Base-by-base conservation (phyloP, 768 basidiomycete species). In the Boletus fagicola region DNA sequence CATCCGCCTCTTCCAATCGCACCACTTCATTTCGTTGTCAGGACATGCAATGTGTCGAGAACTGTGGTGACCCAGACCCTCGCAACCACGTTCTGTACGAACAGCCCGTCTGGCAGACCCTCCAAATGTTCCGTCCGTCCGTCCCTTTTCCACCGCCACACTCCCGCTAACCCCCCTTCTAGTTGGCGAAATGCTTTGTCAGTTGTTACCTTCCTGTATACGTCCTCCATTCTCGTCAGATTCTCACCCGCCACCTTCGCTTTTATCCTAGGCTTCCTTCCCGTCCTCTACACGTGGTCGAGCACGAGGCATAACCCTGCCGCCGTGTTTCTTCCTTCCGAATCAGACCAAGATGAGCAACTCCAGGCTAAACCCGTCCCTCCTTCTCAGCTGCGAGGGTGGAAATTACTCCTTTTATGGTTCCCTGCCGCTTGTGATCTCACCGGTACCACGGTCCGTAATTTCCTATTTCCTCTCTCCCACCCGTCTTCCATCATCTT, bases 41-140 rank as follows among this genome's bases (percentile, higher is more conserved):
- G 87, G 96, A 98, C 72, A 96, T 97, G 92, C 93, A 97, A 85
- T 98, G 96, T 68, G 95, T 98, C 44, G 93, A 93, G 80, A 90
- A 95, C 72, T 98, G 96, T 71, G 70, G 72, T 47, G 80, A 86
- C 61, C 81, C 82, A 38, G 77, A 91, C 72, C 81, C 86, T 2
- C 59, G 66, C 4, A 76, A 77, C 36, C 84, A 82, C 53, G 79
- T 94, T 49, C 80, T 92, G 31, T 98, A 90, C 71, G 94, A 98
- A 68, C 96, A 98, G 71, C 94, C 94, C 5, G 92, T 96, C 26
- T 90, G 92, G 90, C 92, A 94, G 73, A 92, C 85, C 15, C 80
- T 93, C 40, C 90, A 92, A 72, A 94, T 92, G 90, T 92, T 92
- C 74, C 78, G 89, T 91, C 68, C 72, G 88, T 81, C 44, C 45